Evolutionary conservation across 2,329 filamentous ascomycete genomes (phyloP).

Genomic region (Venturia aucupariae): DNA sequence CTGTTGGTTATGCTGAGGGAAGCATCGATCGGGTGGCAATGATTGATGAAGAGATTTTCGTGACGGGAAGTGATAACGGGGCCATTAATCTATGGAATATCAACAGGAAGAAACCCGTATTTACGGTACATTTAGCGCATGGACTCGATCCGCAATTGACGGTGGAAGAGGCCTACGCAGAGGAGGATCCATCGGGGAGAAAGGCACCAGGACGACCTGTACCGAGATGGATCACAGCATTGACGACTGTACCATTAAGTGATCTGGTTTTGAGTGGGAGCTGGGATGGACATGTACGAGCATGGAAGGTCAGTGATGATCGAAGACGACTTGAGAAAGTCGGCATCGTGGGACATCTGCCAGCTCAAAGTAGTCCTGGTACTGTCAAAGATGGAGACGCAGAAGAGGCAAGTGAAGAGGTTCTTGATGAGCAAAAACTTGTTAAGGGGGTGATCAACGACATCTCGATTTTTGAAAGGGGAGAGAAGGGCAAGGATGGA

Average conservation of each 20-base stretch:
- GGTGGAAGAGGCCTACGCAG: constrained; percentile 64
- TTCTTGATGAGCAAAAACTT: constrained; percentile 10
- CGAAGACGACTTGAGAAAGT: constrained; percentile 67
- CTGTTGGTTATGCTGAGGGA: constrained; percentile 50
- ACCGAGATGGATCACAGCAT: constrained; percentile 83
- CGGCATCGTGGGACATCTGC: constrained; percentile 50
- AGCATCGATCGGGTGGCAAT: constrained; percentile 89
- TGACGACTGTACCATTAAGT: constrained; percentile 78
- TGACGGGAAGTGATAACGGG: constrained; percentile 91
- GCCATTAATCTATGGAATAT: constrained; percentile 78
- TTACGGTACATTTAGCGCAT: constrained; percentile 70
- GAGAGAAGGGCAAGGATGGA: constrained; percentile 62
- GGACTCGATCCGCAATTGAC: constrained; percentile 67
- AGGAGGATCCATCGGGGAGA: constrained; percentile 45
- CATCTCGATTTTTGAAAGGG: constrained; percentile 76
- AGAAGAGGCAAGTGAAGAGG: constrained; percentile 20
- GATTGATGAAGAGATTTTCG: constrained; percentile 78
- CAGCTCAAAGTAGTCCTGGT: constrained; percentile 15
- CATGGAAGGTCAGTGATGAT: constrained; percentile 78
- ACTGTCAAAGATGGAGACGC: constrained; percentile 16
- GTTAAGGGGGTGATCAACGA: constrained; percentile 79
- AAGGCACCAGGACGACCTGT: constrained; percentile 50
- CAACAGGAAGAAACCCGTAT: constrained; percentile 89
- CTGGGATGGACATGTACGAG: constrained; percentile 83
- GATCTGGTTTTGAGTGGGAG: constrained; percentile 85